Evolutionary conservation across 805 yeast species (phyloP).

Genomic region (Metschnikowia anglica): DNA sequence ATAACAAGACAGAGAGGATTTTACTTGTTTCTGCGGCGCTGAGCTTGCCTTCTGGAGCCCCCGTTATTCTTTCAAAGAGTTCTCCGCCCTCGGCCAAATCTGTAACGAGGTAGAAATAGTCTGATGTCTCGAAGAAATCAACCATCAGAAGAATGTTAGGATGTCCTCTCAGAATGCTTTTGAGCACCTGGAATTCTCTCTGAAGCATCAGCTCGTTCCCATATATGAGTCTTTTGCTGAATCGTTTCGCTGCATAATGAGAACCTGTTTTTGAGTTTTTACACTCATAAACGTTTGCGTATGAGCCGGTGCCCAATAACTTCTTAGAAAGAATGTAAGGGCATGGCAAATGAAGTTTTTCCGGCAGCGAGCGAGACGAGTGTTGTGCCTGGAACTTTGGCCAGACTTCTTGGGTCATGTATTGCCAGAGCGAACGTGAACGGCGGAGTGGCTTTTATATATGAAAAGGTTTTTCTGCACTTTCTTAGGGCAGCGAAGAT

Average conservation of each 20-base stretch:
- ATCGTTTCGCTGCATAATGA: constrained; percentile 55
- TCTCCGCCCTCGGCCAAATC: constrained; percentile 71
- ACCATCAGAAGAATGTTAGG: constrained; percentile 58
- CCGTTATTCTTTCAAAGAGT: constrained; percentile 57
- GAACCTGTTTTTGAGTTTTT: constrained; percentile 40
- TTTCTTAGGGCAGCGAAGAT: neutral
- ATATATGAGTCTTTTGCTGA: constrained; percentile 48
- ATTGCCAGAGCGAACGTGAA: neutral
- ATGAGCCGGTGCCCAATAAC: constrained; percentile 42
- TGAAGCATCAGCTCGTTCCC: constrained; percentile 55
- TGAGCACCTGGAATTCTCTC: constrained; percentile 59
- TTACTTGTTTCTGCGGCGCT: constrained; percentile 48
- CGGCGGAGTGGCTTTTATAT: neutral
- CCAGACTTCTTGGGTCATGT: constrained; percentile 22
- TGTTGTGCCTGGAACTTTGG: constrained; percentile 24
- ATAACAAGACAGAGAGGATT: constrained; percentile 49
- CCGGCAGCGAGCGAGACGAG: constrained; percentile 18
- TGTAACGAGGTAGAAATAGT: constrained; percentile 56
- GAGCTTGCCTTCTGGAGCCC: constrained; percentile 38
- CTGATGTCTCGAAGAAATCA: constrained; percentile 69
- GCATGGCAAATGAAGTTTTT: constrained; percentile 24
- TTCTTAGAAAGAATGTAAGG: constrained; percentile 33
- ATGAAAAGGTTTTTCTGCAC: too few species aligned
- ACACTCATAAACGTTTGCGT: constrained; percentile 51
- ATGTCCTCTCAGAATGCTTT: constrained; percentile 49